Percentiles rank a stretch among this genome's conserved stretches.
phyloP scores from a whole-genome alignment of 2,329 filamentous ascomycete species.

The Aureobasidium melanogenum region DNA sequence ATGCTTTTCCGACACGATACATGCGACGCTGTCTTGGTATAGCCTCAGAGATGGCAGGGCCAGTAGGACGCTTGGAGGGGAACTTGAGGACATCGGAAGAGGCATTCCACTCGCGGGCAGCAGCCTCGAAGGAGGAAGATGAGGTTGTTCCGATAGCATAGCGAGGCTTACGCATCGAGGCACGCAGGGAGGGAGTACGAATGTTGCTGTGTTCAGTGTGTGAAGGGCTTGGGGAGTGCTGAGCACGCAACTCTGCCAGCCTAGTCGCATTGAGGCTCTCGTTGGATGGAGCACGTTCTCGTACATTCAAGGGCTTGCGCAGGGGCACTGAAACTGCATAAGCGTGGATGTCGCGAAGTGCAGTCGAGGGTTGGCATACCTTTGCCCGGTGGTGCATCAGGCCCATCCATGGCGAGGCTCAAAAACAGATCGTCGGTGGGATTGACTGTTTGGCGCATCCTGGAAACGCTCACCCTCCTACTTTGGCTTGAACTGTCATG shows the following conservation, averaged over 20 bases:
- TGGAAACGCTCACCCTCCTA: conserved; percentile 1
- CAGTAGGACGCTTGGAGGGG: background rate
- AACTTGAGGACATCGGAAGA: conserved; percentile 7
- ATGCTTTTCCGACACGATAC: conserved; percentile 7
- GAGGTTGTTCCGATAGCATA: conserved; percentile 5
- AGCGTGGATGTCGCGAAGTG: background rate
- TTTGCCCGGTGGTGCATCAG: conserved; percentile 7
- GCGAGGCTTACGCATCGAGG: conserved; percentile 6
- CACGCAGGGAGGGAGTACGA: conserved; percentile 7
- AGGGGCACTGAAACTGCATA: background rate
- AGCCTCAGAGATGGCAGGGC: background rate
- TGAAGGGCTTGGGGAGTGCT: conserved; percentile 4
- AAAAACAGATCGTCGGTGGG: conserved; percentile 22
- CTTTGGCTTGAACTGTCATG: background rate
- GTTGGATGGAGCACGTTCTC: background rate
- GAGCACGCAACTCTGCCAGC: conserved; percentile 37
- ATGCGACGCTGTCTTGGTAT: conserved; percentile 2
- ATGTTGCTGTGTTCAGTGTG: background rate
- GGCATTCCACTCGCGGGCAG: conserved; percentile 7
- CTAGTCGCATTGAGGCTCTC: conserved; percentile 44
- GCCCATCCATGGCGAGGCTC: conserved; percentile 21
- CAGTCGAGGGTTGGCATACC: background rate
- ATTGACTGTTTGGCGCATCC: conserved; percentile 9
- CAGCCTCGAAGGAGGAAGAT: conserved; percentile 7
- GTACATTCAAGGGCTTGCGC: conserved; percentile 13